Evolutionary conservation across 2,329 filamentous ascomycete species (phyloP), one percentile per base, ranked within the genome.

Genomic region (Simplicillium sp.): DNA sequence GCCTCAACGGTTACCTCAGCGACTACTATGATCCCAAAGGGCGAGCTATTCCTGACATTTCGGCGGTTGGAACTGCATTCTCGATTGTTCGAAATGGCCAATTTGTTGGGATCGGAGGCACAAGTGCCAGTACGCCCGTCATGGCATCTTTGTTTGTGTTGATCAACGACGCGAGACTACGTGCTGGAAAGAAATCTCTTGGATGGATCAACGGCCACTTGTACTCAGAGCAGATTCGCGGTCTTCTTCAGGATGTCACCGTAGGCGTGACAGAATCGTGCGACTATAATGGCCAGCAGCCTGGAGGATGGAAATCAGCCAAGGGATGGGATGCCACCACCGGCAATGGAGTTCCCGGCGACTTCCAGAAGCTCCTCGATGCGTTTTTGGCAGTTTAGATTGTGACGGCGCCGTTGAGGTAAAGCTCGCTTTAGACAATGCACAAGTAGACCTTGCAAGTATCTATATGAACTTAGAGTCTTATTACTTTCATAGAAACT

Each of bases 11-110:
- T 3, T 61, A 65, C 31, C 60, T 81, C 38, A 39, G 56, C 1
- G 62, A 59, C 20, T 57, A 65, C 40, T 74, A 70, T 54, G 65
- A 73, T 48, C 44, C 51, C 0, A 56, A 50, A 3, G 71, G 69
- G 31, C 62, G 73, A 4, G 72, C 62, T 1, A 62, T 67, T 15
- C 73, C 73, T 1, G 73, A 77, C 48, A 59, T 77, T 17, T 62
- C 69, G 4, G 70, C 66, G 3, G 66, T 85, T 16, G 71, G 79
- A 2, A 73, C 73, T 7, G 73, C 77, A 45, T 82, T 80, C 42
- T 46, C 56, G 7, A 61, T 65, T 29, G 43, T 61, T 3, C 46
- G 57, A 13, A 52, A 52, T 6, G 62, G 60, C 7, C 38, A 41
- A 12, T 43, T 52, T 5, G 32, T 39, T 0, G 44, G 46, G 2